Base-by-base conservation (phyloP, 108 stramenopile species). In the Fistulifera pelliculosa region DNA sequence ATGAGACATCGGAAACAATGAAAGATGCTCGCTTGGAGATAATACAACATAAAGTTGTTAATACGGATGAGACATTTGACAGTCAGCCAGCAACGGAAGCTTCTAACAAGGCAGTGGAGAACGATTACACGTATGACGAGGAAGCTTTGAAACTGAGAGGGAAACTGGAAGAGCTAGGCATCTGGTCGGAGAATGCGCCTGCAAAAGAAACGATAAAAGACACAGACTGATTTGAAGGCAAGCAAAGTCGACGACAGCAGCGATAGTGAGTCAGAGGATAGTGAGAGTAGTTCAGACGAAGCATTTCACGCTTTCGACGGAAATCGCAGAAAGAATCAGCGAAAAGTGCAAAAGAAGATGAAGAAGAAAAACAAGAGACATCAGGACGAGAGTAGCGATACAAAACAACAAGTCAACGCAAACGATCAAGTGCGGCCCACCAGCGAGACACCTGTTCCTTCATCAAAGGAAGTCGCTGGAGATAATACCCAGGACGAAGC, bases 271-370 rank as follows among this genome's bases (percentile, higher is more conserved):
- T 11, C 3, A 45, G 44, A 45, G 21, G 44, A 45, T 8, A 45
- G 7, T 8, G 44, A 17, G 7, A 17, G 45, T 26, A 28, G 10
- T 27, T 35, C 31, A 6, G 31, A 35, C 8, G 31, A 35, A 35
- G 31, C 31, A 8, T 35, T 35, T 35, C 31, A 35, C 8, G 31
- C 31, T 35, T 35, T 8, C 31, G 31, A 8, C 8, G 31, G 31
- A 3, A 35, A 35, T 35, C 31, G 31, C 8, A 35, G 63, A 42
- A 58, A 54, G 21, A 27, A 50, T 25, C 70, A 77, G 58, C 86
- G 85, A 53, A 84, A 87, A 48, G 70, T 70, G 6, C 80, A 83
- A 55, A 90, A 89, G 62, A 87, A 90, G 70, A 81, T 76, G 44
- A 85, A 85, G 59, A 94, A 94, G 51, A 74, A 68, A 2, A 70